Evolutionary conservation across 164 flowering plant genomes (phyloP), one percentile per base, ranked within the genome.

Genomic region (Hamamelis virginiana): DNA sequence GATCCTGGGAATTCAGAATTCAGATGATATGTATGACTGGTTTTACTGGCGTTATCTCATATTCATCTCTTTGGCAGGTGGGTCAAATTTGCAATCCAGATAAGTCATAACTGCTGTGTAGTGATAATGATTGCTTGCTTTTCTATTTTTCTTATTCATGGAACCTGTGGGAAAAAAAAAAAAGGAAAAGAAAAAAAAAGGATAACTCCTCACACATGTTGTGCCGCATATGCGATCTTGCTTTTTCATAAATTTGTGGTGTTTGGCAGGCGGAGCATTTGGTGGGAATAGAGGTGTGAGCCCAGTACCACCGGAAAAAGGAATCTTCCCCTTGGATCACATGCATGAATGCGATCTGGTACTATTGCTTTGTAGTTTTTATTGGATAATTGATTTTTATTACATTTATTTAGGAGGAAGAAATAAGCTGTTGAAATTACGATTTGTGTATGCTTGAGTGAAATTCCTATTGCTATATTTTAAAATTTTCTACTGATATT

Each of bases 241-340:
- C 63, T 56, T 44, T n/a, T 5, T 22, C 33, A 22, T 19, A 38
- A 45, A 26, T 18, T 57, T 12, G 13, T 16, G n/a, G 22, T 28
- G 13, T 58, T 58, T 72, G 62, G 71, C 83, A 92, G 97, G 98
- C 75, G 98, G 95, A 67, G 87, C 97, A 67, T 94, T 94, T 87
- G 98, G 98, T 69, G 98, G 98, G 43, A 87, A 82, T 51, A 84
- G 97, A 73, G 98, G 98, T 64, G 46, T 78, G 68, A 79, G 92
- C 59, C 98, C 97, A 0, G 90, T 92, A 5, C 97, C 98, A 25
- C 97, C 98, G 14, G 98, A 92, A 69, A 94, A 94, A 76, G 98
- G 97, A 61, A 81, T 92, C 19, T 94, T 94, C 74, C 98, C 98
- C 13, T 79, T 94, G 82, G 98, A 92, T 80, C 98, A 87, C 64